These are phyloP conservation scores for Dentipellis sp. DNA, from an alignment of 768 basidiomycete species.

Conservation along the genomic window DNA sequence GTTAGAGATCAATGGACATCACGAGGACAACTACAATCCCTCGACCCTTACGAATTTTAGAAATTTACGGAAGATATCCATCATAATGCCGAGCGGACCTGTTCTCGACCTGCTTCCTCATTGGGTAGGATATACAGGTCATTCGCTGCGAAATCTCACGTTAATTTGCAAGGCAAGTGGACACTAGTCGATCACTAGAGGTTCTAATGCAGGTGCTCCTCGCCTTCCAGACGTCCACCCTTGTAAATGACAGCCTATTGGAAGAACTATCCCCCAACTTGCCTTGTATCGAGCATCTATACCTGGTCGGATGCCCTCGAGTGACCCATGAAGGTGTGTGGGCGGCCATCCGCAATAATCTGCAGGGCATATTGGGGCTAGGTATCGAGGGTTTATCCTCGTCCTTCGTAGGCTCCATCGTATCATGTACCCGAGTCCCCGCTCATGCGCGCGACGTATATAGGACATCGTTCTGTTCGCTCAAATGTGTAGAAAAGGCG, in stretches of 20 bases:
- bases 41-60: constrained; percentile 38
- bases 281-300: constrained; percentile 42
- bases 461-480: constrained; percentile 49
- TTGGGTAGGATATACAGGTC: constrained; percentile 41
- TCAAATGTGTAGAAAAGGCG: constrained; percentile 23
- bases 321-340: constrained; percentile 55
- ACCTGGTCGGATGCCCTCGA: constrained; percentile 59
- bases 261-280: constrained; percentile 40
- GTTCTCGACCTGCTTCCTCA: constrained; percentile 39
- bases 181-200: neutral
- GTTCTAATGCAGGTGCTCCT: neutral
- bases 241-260: constrained; percentile 51
- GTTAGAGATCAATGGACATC: constrained; percentile 66
- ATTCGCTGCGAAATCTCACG: constrained; percentile 46
- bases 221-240: constrained; percentile 39
- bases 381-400: constrained; percentile 55
- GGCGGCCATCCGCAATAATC: constrained; percentile 37
- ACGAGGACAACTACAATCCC: constrained; percentile 45
- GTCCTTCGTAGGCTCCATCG: constrained; percentile 40
- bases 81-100: constrained; percentile 65
- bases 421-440: neutral
- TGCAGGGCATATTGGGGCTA: constrained; percentile 39
- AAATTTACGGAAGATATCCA: constrained; percentile 43
- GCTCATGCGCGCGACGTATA: neutral
- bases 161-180: constrained; percentile 58